These are phyloP conservation scores for Torulaspora gathmanii DNA, from an alignment of 805 yeast genomes.

Conservation along the genomic window DNA sequence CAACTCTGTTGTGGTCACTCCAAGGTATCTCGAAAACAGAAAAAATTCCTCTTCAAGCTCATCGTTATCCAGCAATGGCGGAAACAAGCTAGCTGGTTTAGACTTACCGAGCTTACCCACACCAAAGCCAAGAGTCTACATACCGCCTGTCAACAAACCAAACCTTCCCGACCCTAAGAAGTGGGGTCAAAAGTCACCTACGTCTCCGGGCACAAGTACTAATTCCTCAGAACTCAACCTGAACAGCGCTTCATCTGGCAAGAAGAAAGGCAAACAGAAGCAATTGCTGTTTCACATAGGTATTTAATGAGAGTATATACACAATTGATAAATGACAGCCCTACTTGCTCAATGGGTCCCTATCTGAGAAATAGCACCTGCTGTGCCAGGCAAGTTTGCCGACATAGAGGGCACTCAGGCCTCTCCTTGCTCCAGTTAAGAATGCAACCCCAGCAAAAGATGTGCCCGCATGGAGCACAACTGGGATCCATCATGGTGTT, in stretches of 20 bases:
- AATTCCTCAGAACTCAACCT: slow-evolving; percentile 11
- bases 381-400: slow-evolving; percentile 51
- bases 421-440: slow-evolving; percentile 83
- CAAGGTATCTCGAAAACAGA: slow-evolving; percentile 31
- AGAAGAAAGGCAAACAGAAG: slow-evolving; percentile 47
- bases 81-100: slow-evolving; percentile 20
- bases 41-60: slow-evolving; percentile 21
- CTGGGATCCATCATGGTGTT: slow-evolving; percentile 77
- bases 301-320: slow-evolving; percentile 25
- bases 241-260: slow-evolving; percentile 24
- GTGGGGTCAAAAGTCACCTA: slow-evolving; percentile 30
- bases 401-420: slow-evolving; percentile 88
- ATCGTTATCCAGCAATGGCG: slow-evolving; percentile 13
- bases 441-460: slow-evolving; percentile 90
- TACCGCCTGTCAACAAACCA: slow-evolving; percentile 56
- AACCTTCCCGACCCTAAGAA: slow-evolving; percentile 35
- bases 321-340: neutral
- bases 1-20: slow-evolving; percentile 28
- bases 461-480: slow-evolving; percentile 84
- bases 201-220: neutral
- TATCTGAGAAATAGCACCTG: slow-evolving; percentile 46
- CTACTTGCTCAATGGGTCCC: neutral
- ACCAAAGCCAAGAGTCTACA: slow-evolving; percentile 30
- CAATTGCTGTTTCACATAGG: slow-evolving; percentile 52
- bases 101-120: slow-evolving; percentile 49